Evolutionary conservation across 768 basidiomycete species (phyloP).

Genomic region (Nevesoporus exiguus): DNA sequence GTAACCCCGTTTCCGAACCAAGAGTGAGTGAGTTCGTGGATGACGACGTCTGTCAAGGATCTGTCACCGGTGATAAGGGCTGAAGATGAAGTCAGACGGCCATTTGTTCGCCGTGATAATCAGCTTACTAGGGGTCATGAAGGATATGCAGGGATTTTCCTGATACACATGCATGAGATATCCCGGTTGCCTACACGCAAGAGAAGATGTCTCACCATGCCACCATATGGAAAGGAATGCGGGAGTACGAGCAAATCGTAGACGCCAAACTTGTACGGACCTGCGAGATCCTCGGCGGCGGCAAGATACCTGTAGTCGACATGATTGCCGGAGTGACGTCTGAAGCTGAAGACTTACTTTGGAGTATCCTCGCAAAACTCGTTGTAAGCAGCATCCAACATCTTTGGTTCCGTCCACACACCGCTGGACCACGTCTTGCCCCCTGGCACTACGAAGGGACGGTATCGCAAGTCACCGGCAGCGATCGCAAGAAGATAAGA

Average conservation of each 20-base stretch:
- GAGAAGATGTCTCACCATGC: constrained; percentile 50
- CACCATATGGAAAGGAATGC: constrained; percentile 90
- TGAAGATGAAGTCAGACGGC: constrained; percentile 14
- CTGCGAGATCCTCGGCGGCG: constrained; percentile 40
- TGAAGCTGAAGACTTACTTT: constrained; percentile 38
- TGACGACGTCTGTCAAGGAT: constrained; percentile 81
- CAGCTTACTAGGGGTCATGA: constrained; percentile 76
- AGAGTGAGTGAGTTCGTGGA: constrained; percentile 82
- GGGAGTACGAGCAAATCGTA: constrained; percentile 90
- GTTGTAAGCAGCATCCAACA: constrained; percentile 73
- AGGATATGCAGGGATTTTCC: constrained; percentile 89
- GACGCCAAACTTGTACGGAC: constrained; percentile 78
- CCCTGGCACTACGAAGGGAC: constrained; percentile 51
- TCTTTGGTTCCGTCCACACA: constrained; percentile 87
- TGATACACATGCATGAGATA: constrained; percentile 25
- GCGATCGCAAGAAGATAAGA: constrained; percentile 91
- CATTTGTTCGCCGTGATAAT: background rate
- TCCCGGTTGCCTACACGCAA: background rate
- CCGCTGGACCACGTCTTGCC: constrained; percentile 79
- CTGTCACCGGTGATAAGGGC: constrained; percentile 87
- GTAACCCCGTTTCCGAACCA: constrained; percentile 94
- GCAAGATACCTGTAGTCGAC: constrained; percentile 57
- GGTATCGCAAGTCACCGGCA: constrained; percentile 76
- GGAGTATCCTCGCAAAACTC: constrained; percentile 89
- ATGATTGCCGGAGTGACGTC: background rate